Percentiles rank a stretch among this genome's conserved stretches.
Conservation (phyloP, 805 yeast genomes). For the Wickerhamomyces ciferrii region DNA sequence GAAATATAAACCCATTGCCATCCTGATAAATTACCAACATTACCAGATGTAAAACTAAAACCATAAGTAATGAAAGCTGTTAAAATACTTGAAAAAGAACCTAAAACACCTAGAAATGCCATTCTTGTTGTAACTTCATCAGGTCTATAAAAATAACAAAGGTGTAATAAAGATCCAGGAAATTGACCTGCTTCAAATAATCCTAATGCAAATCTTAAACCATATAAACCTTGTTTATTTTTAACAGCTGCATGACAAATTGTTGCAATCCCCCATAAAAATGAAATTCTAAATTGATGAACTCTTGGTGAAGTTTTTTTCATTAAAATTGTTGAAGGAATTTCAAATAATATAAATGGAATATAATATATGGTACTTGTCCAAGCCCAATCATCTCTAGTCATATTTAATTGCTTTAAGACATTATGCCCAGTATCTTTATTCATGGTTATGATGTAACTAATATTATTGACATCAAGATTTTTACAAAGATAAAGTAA, state of each 20-base stretch:
- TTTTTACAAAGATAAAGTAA: slow-evolving; percentile 11
- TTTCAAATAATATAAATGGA: slow-evolving; percentile 13
- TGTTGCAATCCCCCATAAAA: slow-evolving; percentile 12
- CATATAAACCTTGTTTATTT: slow-evolving; percentile 9
- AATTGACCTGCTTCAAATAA: slow-evolving; percentile 15
- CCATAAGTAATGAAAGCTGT: slow-evolving; percentile 21
- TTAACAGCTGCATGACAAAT: slow-evolving; percentile 14
- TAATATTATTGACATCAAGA: slow-evolving; percentile 14
- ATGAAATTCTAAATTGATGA: slow-evolving; percentile 8
- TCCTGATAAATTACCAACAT: slow-evolving; percentile 8
- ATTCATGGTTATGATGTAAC: slow-evolving; percentile 8
- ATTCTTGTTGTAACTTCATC: slow-evolving; percentile 19
- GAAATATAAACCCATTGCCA: slow-evolving; percentile 19
- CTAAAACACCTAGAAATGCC: slow-evolving; percentile 19
- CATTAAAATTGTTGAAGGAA: slow-evolving; percentile 13
- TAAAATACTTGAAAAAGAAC: slow-evolving; percentile 19
- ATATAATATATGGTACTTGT: slow-evolving; percentile 11
- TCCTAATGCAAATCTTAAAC: slow-evolving; percentile 12
- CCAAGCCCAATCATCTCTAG: slow-evolving; percentile 10
- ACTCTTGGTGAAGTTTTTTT: slow-evolving; percentile 12
- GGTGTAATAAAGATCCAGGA: slow-evolving; percentile 14
- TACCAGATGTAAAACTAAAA: slow-evolving; percentile 10
- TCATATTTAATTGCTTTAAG: slow-evolving; percentile 6
- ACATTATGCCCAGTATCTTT: slow-evolving; percentile 7
- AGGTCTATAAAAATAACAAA: slow-evolving; percentile 20